Evolutionary conservation across 2,329 filamentous ascomycete species (phyloP), one percentile per base, ranked within the genome.

Genomic region (Xylariales sp.): DNA sequence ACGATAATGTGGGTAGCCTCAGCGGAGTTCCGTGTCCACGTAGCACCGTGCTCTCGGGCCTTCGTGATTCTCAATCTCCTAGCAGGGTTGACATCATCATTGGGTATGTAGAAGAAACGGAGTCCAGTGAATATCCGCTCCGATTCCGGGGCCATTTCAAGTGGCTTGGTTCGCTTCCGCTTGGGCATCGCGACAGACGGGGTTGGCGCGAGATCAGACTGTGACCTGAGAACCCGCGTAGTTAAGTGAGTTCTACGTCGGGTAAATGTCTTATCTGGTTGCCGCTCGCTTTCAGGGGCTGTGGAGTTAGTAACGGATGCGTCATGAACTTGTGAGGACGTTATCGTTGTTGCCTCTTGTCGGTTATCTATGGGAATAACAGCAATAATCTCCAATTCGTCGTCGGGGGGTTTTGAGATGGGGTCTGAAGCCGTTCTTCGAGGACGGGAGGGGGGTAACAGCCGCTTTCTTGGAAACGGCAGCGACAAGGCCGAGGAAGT

Each of bases 91-190:
- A 91, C 85, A 70, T 95, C 91, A 70, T 93, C 88, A 71, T 96
- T 92, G 0, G 94, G 95, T 5, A 97, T 88, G 77, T 96, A 97
- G 80, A 89, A 92, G 71, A 93, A 91, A 0, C 81, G 78, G n/a
- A 92, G 78, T 0, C 81, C 85, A 52, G 81, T 84, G 75, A 94
- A 90, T 5, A 92, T 83, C 71, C 86, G 84, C 64, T 86, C 79
- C 0, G 78, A 76, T 68, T 88, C 84, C 0, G 87, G 84, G 0
- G 86, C 80, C 23, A 83, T 68, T 57, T 83, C 84, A 28, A 84
- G 66, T 1, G 77, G 69, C 1, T 75, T 67, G 49, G 81, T 74
- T 62, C 81, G 78, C 75, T 87, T 89, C 48, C 84, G 80, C 72
- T 87, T 86, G 62, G 78, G 79, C 75, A 79, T 76, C 1, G 71